These are phyloP conservation scores for Rhodotorula kratochvilovae DNA, from an alignment of 768 basidiomycete species.

Conservation along the genomic window DNA sequence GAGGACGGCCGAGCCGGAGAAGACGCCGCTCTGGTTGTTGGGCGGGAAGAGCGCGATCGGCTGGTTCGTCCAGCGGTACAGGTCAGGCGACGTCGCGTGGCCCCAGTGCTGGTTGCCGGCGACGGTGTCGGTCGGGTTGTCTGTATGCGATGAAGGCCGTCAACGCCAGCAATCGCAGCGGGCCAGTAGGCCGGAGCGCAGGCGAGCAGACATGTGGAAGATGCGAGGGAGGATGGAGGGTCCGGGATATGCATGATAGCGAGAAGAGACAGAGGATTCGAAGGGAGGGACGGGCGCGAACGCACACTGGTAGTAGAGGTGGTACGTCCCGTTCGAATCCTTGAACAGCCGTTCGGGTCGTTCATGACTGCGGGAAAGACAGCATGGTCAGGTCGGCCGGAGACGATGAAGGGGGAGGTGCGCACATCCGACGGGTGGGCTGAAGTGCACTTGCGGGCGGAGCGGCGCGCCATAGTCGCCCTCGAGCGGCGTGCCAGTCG, in stretches of 20 bases:
- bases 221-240: too few relatives aligned
- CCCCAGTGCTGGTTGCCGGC: slow-evolving; percentile 47
- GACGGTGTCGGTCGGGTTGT: slow-evolving; percentile 37
- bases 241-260: too few relatives aligned
- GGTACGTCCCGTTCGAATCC: slow-evolving; percentile 42
- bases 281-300: too few relatives aligned
- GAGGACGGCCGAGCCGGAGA: slow-evolving; percentile 43
- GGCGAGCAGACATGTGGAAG: too few relatives aligned
- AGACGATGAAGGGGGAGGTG: slow-evolving; percentile 7
- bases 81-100: slow-evolving; percentile 45
- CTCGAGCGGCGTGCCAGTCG: slow-evolving; percentile 30
- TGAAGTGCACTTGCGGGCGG: slow-evolving; percentile 44
- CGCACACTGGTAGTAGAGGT: slow-evolving; percentile 46
- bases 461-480: slow-evolving; percentile 43
- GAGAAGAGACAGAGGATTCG: too few relatives aligned
- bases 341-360: not conserved
- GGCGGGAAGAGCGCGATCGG: slow-evolving; percentile 45
- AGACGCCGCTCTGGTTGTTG: slow-evolving; percentile 33
- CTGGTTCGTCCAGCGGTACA: slow-evolving; percentile 45
- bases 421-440: slow-evolving; percentile 45
- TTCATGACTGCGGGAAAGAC: not conserved
- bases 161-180: not conserved
- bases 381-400: not conserved
- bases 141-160: slow-evolving; percentile 2
- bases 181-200: too few relatives aligned